Conservation (phyloP, 345 rosid species). For the Melaleuca quinquenervia region DNA sequence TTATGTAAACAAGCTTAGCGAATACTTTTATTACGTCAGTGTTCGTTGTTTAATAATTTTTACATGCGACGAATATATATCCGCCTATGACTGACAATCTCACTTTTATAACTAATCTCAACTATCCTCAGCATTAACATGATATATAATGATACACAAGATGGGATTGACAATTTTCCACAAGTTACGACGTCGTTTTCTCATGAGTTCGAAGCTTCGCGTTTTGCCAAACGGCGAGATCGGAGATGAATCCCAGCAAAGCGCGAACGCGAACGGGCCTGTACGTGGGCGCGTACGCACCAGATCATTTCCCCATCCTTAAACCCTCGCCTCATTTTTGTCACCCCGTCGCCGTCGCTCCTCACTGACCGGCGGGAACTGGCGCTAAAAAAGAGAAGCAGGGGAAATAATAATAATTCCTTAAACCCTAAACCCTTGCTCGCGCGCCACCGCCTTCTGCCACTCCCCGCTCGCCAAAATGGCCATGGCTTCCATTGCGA, state of each 20-base stretch:
- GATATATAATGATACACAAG: no score
- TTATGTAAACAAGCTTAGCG: background rate
- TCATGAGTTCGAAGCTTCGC: background rate
- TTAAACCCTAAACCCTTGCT: conserved; percentile 23
- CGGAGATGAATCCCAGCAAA: background rate
- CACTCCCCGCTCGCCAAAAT: background rate
- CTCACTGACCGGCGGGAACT: background rate
- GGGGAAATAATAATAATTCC: background rate
- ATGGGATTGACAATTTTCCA: no score
- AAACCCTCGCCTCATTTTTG: background rate
- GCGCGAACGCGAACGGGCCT: background rate
- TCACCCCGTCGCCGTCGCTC: background rate
- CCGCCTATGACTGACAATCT: no score
- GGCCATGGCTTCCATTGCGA: conserved; percentile 43
- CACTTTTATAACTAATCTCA: no score
- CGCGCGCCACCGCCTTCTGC: background rate
- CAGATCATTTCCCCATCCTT: background rate
- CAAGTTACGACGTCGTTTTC: no score
- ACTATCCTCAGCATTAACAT: no score
- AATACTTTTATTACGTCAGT: background rate
- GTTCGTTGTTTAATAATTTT: background rate
- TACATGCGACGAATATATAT: no score
- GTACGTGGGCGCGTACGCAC: background rate
- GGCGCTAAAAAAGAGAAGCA: background rate
- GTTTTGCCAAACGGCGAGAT: background rate